A percentile compares a stretch with the other conserved stretches of the same genome.
Conservation (phyloP, 495 filamentous ascomycete genomes). For the Friedmanniomyces simplex region DNA sequence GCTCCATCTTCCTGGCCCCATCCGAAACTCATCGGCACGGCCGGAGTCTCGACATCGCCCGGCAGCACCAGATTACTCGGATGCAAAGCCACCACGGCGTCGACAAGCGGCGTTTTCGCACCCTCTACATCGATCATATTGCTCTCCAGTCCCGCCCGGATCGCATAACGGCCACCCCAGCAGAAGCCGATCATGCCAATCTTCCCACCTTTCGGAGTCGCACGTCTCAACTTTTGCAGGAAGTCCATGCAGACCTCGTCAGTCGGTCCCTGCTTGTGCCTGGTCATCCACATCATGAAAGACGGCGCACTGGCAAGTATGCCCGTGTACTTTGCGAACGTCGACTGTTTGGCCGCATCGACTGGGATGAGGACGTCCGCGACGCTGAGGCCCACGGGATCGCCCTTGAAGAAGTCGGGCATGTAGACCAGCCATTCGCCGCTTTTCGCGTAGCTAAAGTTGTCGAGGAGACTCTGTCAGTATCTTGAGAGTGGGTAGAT, state of each 20-base stretch:
- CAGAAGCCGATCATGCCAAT: constrained; percentile 37
- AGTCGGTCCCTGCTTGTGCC: constrained; percentile 29
- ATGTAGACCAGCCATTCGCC: constrained; percentile 36
- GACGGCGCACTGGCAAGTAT: constrained; percentile 26
- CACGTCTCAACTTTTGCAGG: constrained; percentile 22
- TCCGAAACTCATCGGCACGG: constrained; percentile 32
- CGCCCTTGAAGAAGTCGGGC: constrained; percentile 35
- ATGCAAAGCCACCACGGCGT: constrained; percentile 32
- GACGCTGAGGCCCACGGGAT: constrained; percentile 31
- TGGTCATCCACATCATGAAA: constrained; percentile 31
- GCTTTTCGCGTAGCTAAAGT: constrained; percentile 31
- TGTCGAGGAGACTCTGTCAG: neutral
- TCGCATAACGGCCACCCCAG: constrained; percentile 36
- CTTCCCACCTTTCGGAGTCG: constrained; percentile 27
- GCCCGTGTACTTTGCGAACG: constrained; percentile 30
- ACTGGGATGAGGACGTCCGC: constrained; percentile 34
- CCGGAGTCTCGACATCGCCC: constrained; percentile 32
- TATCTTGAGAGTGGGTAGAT: neutral
- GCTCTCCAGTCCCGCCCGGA: constrained; percentile 25
- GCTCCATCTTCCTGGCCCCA: constrained; percentile 20
- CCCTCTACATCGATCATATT: constrained; percentile 33
- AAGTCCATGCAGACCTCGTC: constrained; percentile 32
- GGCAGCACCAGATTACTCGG: constrained; percentile 33
- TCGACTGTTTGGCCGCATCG: constrained; percentile 34
- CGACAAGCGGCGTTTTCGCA: constrained; percentile 31